Percentiles rank a stretch among this genome's conserved stretches.
Conservation (phyloP, 257 asterid species). For the Solanum medicagineum region DNA sequence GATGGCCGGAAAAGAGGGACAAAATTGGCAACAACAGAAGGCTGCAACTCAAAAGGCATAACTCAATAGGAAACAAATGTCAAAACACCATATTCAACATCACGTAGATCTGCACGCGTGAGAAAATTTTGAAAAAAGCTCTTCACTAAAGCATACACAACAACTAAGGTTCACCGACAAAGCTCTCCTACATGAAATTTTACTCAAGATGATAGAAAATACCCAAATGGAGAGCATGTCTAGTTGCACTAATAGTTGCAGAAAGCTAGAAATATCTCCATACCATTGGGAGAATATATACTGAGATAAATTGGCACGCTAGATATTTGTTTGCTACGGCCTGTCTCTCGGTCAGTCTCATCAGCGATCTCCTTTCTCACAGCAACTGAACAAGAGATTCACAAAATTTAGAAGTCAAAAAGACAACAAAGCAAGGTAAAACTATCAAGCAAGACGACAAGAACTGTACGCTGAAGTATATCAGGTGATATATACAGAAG, state of each 20-base stretch:
- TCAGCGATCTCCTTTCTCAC: conserved; percentile 86
- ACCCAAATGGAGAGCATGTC: not conserved
- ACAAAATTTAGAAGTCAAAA: conserved; percentile 3
- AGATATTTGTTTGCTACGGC: conserved; percentile 71
- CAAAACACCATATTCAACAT: not conserved
- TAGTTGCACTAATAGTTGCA: not conserved
- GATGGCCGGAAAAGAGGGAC: not conserved
- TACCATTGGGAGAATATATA: conserved; percentile 80
- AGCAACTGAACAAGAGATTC: conserved; percentile 54
- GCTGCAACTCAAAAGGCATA: not conserved
- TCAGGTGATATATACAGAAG: not conserved
- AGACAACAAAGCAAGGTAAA: not conserved
- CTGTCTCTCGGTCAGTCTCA: conserved; percentile 97
- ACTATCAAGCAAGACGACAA: not conserved
- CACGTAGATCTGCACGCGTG: not conserved
- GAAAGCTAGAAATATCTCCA: conserved; percentile 1
- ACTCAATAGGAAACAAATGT: not conserved
- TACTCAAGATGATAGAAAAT: not conserved
- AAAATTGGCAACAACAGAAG: not conserved
- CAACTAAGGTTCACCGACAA: not conserved
- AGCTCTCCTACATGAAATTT: not conserved
- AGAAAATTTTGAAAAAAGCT: not conserved
- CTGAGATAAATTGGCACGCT: conserved; percentile 94
- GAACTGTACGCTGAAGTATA: not conserved
- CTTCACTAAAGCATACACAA: not conserved